These are phyloP conservation scores for Hordeum vulgare DNA, from an alignment of 176 grass and related monocot species.

Conservation along the genomic window MorexV3_pseudomolecules_assembly NC_058524.1:185878004-185878503, in stretches of 20 bases:
- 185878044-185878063: not conserved
- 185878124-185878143: too few species aligned
- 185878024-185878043: not conserved
- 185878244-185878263: not conserved
- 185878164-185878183: too few species aligned
- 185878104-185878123: too few species aligned
- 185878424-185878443: constrained; percentile 76
- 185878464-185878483: constrained; percentile 51
- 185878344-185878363: too few species aligned
- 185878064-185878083: not conserved
- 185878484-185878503: constrained; percentile 54
- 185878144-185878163: too few species aligned
- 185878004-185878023: not conserved
- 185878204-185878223: not conserved
- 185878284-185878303: not conserved
- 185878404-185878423: constrained; percentile 66
- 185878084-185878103: too few species aligned
- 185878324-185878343: not conserved
- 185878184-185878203: too few species aligned
- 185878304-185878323: not conserved
- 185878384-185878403: constrained; percentile 60
- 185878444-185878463: constrained; percentile 37
- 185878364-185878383: constrained; percentile 45
- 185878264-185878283: not conserved
- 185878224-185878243: not conserved